Evolutionary conservation across 169 alveolate genomes (phyloP), one percentile per base, ranked within the genome.

Genomic region (Plasmodium malariae): DNA sequence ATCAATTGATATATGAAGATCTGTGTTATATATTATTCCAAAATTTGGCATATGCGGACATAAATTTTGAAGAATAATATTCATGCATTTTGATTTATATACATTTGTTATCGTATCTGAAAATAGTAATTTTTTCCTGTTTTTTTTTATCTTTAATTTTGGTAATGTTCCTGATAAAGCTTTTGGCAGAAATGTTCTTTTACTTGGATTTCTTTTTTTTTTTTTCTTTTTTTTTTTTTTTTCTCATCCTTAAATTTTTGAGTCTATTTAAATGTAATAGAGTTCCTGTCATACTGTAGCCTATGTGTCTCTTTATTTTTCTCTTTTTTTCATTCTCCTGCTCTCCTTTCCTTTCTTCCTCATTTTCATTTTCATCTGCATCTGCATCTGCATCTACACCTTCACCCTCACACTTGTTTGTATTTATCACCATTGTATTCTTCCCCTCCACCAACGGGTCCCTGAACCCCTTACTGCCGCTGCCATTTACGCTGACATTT

Each of bases 21-120:
- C 97, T 3, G 95, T 91, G 48, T 93, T 92, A 37, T 93, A 94
- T 30, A 87, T 85, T 9, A 93, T 62, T 1, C 95, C 95, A 74
- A 95, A 95, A 78, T 91, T 91, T 1, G 98, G 98, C 67, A 95
- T 88, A 85, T 95, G 97, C 5, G 93, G 93, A 9, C 95, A 90
- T 63, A 95, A 67, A 43, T 89, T 92, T 57, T 90, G 92, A 12
- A 95, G 87, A 19, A 95, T 55, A 65, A 88, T 88, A 60, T 95
- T 87, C 95, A 87, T 40, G 57, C 96, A 65, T 45, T 88, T 63
- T 11, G 92, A 60, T 69, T 88, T 59, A 12, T 68, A 68, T 51
- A 69, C 74, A 55, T 87, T 54, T 21, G 92, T 89, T 49, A 93
- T 88, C 19, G 72, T 78, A 49, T 65, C 87, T 36, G 91, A 83